phyloP scores from a whole-genome alignment of 2,329 filamentous ascomycete genomes.

The Fusarium marasasianum region DNA sequence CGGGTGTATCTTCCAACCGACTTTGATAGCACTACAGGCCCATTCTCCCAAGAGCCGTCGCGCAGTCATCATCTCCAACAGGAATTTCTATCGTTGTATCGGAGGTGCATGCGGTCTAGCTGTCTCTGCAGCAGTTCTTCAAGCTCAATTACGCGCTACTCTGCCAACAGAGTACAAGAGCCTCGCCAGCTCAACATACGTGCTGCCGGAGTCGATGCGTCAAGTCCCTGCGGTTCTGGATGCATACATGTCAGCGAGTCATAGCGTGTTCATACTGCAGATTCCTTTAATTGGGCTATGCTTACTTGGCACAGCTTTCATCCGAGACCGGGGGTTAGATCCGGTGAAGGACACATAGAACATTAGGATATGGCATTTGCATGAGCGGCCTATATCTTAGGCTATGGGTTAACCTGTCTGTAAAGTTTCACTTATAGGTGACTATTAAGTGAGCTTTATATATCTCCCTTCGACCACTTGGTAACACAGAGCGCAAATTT shows the following conservation, averaged over 20 bases:
- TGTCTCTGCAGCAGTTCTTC: not conserved
- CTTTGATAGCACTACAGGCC: not conserved
- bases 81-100: conserved; percentile 4
- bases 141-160: not conserved
- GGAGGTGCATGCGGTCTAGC: not conserved
- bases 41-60: not conserved
- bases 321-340: not conserved
- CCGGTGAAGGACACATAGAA: not conserved
- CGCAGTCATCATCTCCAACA: not conserved
- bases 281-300: not conserved
- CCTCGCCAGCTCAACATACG: not conserved
- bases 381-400: too few species aligned
- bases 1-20: not conserved
- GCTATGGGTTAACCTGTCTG: too few species aligned
- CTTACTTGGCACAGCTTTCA: not conserved
- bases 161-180: not conserved
- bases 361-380: accelerated
- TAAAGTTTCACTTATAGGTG: too few species aligned
- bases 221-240: not conserved
- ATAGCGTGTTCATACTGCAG: not conserved
- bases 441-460: too few species aligned
- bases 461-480: too few species aligned
- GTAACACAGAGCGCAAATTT: too few species aligned
- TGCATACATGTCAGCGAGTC: not conserved
- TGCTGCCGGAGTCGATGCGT: not conserved